These are phyloP conservation scores for Sphenostylis stenocarpa DNA, from an alignment of 306 rosid species.

Conservation along the genomic window DNA sequence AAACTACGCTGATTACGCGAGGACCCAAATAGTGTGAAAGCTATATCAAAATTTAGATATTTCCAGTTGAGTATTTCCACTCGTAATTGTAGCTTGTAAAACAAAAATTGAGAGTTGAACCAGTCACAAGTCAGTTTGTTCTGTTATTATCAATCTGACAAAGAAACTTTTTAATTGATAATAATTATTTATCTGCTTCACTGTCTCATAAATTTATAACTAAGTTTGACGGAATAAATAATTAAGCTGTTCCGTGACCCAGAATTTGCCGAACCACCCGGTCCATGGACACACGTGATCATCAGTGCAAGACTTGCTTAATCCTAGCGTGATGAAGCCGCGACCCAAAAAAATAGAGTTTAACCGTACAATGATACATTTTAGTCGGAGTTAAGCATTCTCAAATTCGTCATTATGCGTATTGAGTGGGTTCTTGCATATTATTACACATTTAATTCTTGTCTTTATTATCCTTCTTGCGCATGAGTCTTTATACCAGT, in stretches of 20 bases:
- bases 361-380: no score
- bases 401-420: no score
- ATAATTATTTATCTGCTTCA: background rate
- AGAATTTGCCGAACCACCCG: background rate
- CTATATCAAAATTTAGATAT: constrained; percentile 1
- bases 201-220: background rate
- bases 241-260: background rate
- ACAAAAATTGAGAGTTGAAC: constrained; percentile 20
- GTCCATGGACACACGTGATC: background rate
- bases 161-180: background rate
- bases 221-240: background rate
- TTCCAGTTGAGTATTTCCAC: background rate
- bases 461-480: no score
- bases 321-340: constrained; percentile 17
- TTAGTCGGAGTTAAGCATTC: no score
- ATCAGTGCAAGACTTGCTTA: background rate
- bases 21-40: constrained; percentile 40
- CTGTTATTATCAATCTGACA: constrained; percentile 14
- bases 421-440: no score
- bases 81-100: constrained; percentile 12
- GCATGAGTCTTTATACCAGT: no score
- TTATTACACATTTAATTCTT: no score
- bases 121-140: constrained; percentile 18
- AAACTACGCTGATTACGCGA: constrained; percentile 12
- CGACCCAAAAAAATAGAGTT: background rate